Evolutionary conservation across 1,284 basidiomycete genomes (phyloP), one percentile per base, ranked within the genome.

Genomic region (Apiotrichum siamense): DNA sequence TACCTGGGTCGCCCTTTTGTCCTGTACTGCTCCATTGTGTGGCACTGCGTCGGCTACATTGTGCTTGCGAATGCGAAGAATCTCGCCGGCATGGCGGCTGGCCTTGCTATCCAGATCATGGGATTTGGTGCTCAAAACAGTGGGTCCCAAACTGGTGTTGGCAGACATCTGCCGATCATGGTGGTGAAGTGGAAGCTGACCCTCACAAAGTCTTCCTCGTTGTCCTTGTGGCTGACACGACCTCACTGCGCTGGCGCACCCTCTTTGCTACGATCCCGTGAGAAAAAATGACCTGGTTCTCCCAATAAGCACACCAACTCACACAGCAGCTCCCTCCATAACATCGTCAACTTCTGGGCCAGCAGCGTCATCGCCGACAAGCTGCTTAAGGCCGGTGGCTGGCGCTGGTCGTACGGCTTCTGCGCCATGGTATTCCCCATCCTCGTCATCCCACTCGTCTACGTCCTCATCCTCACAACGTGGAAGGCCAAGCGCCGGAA

Each of bases 231-330:
- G 86, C 84, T 15, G 86, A 88, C 64, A 81, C 84, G 48, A 87
- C 86, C 1, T 82, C 82, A 2, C 79, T 86, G 15, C 79, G 80
- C 66, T 87, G 84, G 84, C 79, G 86, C 46, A 84, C 84, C 5
- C 75, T 88, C 13, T 79, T 42, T 18, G 73, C 72, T 2, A 75
- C 69, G 59, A 66, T 77, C 39, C 73, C 75, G 18, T 74, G 70
- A 2, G 49, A 13, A 9, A 29, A n/a, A 35, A n/a, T 83, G 29
- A 15, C 78, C 80, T 3, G 84, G 83, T 74, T 87, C 15, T 78
- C 84, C n/a, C 78, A 35, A 17, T n/a, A 17, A 15, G 29, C 33
- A 7, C 6, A n/a, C n/a, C n/a, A n/a, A n/a, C n/a, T n/a, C n/a
- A n/a, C n/a, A n/a, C n/a, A n/a, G n/a, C 12, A 81, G 81, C 81